Conservation (phyloP, 73 alveolate genomes). For the Paramecium primaurelia region DNA sequence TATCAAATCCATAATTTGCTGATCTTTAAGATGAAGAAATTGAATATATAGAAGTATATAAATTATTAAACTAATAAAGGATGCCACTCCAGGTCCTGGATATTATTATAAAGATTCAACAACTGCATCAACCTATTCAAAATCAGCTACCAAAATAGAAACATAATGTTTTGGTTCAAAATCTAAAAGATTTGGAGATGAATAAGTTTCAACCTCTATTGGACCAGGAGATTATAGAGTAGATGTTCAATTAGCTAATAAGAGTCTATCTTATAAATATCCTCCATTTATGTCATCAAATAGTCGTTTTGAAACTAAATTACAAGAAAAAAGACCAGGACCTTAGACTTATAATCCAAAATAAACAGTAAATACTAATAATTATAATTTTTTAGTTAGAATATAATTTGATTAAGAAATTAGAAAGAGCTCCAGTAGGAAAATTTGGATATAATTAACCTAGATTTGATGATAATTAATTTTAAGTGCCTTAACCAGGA, state of each 20-base stretch:
- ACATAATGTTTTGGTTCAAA: constrained; percentile 22
- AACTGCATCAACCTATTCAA: background rate
- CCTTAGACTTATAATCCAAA: constrained; percentile 34
- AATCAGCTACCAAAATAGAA: background rate
- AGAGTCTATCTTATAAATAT: background rate
- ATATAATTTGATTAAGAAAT: background rate
- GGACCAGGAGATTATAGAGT: constrained; percentile 50
- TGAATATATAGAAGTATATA: constrained; percentile 6
- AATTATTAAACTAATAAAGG: background rate
- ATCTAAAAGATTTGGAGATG: constrained; percentile 17
- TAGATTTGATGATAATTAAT: background rate
- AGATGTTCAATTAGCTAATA: background rate
- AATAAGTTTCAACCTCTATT: background rate
- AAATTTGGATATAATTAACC: constrained; percentile 43
- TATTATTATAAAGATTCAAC: background rate
- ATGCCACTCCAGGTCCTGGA: constrained; percentile 40
- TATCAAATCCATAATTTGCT: background rate
- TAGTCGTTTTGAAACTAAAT: constrained; percentile 17
- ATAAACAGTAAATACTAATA: background rate
- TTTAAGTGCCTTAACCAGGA: background rate
- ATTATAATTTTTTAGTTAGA: background rate
- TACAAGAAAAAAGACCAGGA: constrained; percentile 15
- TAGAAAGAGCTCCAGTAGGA: constrained; percentile 45
- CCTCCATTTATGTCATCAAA: constrained; percentile 40
- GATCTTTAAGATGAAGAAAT: constrained; percentile 32